Base-by-base conservation (phyloP, 495 filamentous ascomycete genomes). In the Talaromyces stipitatus region DNA sequence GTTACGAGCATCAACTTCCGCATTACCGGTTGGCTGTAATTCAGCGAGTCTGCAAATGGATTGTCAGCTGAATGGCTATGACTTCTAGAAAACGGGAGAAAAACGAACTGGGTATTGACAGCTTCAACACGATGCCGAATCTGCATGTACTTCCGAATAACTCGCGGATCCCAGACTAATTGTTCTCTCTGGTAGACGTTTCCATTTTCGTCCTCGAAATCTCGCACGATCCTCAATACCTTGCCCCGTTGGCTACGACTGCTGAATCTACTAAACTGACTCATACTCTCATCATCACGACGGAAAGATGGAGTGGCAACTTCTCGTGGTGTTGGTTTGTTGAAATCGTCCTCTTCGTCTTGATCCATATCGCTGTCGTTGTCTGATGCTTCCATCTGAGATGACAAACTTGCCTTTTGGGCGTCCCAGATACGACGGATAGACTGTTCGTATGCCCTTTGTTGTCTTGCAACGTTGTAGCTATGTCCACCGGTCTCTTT, bases 391-490 rank as follows among this genome's bases (percentile, higher is more conserved):
- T 86, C 84, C 14, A 82, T 66, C 1, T 71, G 81, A 7, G 84
- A 85, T 0, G 84, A 84, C 8, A 99, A 71, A 57, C 86, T 92
- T 22, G 80, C 76, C 64, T 86, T 87, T 68, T 99, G 94, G 43
- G 86, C 80, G 27, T 88, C 83, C 94, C 94, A 99, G 58, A 97
- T 96, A 16, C 85, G 81, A 20, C 83, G 83, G 56, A 97, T 95
- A 10, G 89, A 86, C 7, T 88, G 82, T 60, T 95, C 91, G 69
- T 99, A 99, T 38, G 87, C 83, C 50, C 81, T 82, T 65, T 97
- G 89, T 69, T 99, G 94, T 54, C 84, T 80, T 57, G 90, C 90
- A 56, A 99, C 94, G 61, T 99, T 99, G 74, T 99, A 99, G 66
- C 85, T 89, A 68, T 99, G 94, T 2, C 94, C 92, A 30, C 91